Evolutionary conservation across 129 eudicot genomes (phyloP).

Genomic region (Centrapalus pauciflorus): DNA sequence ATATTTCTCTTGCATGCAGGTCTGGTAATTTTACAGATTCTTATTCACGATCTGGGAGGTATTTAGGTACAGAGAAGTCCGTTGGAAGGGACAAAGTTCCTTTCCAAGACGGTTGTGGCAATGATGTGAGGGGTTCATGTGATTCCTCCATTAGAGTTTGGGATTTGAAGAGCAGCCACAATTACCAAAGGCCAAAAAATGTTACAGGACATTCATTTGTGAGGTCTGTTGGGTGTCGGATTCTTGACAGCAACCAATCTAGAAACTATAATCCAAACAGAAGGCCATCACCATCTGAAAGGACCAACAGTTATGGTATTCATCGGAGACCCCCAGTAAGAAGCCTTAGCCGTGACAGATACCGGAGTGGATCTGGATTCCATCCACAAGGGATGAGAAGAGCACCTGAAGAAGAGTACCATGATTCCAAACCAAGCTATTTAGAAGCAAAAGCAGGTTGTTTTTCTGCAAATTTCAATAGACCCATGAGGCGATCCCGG

Average conservation of each 20-base stretch:
- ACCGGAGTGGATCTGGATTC: constrained; percentile 38
- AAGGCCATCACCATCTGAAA: constrained; percentile 45
- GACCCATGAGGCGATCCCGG: constrained; percentile 23
- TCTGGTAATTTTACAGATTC: constrained; percentile 22
- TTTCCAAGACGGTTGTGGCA: too few species aligned
- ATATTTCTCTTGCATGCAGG: constrained; percentile 12
- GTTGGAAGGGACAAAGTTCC: constrained; percentile 26
- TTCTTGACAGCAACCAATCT: constrained; percentile 21
- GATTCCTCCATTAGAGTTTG: constrained; percentile 27
- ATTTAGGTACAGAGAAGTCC: constrained; percentile 21
- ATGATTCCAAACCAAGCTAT: constrained; percentile 36
- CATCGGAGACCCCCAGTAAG: constrained; percentile 33
- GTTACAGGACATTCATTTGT: constrained; percentile 21
- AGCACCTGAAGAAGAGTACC: constrained; percentile 43
- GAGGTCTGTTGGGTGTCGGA: constrained; percentile 22
- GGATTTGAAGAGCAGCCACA: constrained; percentile 33
- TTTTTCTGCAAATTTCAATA: constrained; percentile 40
- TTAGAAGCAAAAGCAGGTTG: constrained; percentile 36
- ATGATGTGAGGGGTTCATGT: too few species aligned
- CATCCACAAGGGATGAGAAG: constrained; percentile 37
- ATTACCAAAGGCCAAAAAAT: constrained; percentile 34
- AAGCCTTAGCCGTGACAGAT: constrained; percentile 33
- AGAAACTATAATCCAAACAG: constrained; percentile 33
- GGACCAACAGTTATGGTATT: constrained; percentile 35
- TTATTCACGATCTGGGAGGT: constrained; percentile 32